Base-by-base conservation (phyloP, 2,329 filamentous ascomycete genomes). In the Zymoseptoria crescenta region DNA sequence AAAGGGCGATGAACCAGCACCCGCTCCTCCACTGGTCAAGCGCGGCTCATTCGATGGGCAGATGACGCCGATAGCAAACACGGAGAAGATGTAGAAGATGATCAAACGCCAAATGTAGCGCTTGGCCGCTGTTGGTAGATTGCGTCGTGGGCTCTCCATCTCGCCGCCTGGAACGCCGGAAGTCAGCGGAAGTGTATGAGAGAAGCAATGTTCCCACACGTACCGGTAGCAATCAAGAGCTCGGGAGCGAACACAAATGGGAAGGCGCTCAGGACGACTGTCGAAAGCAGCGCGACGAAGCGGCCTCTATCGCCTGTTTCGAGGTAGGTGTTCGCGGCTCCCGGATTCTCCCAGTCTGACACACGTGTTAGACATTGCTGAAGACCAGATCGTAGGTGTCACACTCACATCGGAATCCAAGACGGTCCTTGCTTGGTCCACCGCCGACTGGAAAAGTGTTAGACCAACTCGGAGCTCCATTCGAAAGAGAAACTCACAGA, bases 41-140 rank as follows among this genome's bases (percentile, higher is more conserved):
- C 73, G 73, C 0, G 70, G 60, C 58, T 83, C 78, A 61, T 83
- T 73, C 29, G 77, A 83, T 0, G 81, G 81, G 62, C 80, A 81
- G 56, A 83, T 83, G 30, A 86, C 78, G 41, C 82, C 80, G 55
- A 86, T 85, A n/a, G 81, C 80, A 2, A 86, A 72, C 1, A 83
- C 79, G 2, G 76, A 78, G 5, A 28, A 19, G 55, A 84, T 75
- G 68, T 85, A 86, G 75, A 86, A 85, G 70, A 85, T 76, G 13
- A 85, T 73, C n/a, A 87, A 75, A 10, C 84, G 83, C 69, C 80
- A 84, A 71, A 86, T 83, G 69, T 82, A 84, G 8, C 81, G 77
- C n/a, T 80, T 77, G 0, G 80, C 81, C 1, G 83, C 84, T 19
- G 76, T 80, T 16, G 83, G 83, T 6, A 87, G 74, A 62, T 84